Percentiles rank a stretch among this genome's conserved stretches.
phyloP scores from a whole-genome alignment of 306 rosid species.

The Rosa persica region DNA sequence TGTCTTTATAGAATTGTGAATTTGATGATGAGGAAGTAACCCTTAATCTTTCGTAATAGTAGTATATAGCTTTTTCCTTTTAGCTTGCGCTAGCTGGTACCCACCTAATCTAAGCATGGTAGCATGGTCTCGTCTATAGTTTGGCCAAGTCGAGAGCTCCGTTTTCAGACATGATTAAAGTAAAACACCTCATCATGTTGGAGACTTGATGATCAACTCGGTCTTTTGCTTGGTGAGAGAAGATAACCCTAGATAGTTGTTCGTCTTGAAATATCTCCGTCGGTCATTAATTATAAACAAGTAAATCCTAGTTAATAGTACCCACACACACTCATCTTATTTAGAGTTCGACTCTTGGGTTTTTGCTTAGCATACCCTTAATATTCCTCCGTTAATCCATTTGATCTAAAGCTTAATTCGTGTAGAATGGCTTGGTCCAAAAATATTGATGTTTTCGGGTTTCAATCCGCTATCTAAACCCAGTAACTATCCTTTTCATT shows the following conservation, averaged over 20 bases:
- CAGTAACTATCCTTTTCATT: neutral
- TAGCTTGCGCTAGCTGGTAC: neutral
- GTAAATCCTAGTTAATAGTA: neutral
- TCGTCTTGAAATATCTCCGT: neutral
- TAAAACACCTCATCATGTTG: neutral
- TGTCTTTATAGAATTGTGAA: neutral
- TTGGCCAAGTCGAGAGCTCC: conserved; percentile 2
- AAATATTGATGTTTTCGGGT: neutral
- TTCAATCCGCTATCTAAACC: neutral
- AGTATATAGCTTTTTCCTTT: neutral
- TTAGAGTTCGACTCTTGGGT: no score
- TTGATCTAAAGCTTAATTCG: neutral
- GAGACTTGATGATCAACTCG: neutral
- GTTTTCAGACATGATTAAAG: neutral
- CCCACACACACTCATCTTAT: no score
- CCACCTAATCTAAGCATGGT: neutral
- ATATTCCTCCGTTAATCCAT: neutral
- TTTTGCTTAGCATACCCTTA: no score
- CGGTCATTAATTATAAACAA: neutral
- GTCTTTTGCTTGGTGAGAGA: neutral
- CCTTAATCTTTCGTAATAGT: neutral
- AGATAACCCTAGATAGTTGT: neutral
- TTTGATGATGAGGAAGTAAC: conserved; percentile 4
- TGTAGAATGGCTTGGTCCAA: neutral
- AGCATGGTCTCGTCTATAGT: neutral